phyloP scores from a whole-genome alignment of 1,284 basidiomycete genomes.

The Cutaneotrichosporon sp. region DNA sequence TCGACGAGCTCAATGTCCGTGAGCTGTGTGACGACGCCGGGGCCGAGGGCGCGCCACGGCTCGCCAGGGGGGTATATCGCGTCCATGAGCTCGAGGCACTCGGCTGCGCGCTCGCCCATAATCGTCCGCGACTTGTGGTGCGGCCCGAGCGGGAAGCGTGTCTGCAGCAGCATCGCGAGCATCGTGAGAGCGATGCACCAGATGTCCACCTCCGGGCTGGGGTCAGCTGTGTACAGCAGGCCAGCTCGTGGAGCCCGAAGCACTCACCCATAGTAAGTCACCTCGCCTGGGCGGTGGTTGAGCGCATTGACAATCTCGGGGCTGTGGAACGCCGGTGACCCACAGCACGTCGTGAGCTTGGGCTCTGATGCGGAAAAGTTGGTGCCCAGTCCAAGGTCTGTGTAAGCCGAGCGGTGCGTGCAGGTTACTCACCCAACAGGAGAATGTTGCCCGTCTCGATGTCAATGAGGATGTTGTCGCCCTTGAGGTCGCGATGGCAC shows the following conservation, averaged over 20 bases:
- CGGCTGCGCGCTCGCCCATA: conserved; percentile 56
- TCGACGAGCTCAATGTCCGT: conserved; percentile 29
- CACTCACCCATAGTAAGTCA: conserved; percentile 57
- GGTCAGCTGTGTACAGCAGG: too few species aligned
- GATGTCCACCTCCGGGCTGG: conserved; percentile 61
- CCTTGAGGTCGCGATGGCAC: conserved; percentile 62
- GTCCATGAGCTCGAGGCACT: conserved; percentile 54
- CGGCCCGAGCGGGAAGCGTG: conserved; percentile 59
- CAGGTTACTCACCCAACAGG: conserved; percentile 51
- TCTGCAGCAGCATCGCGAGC: conserved; percentile 57
- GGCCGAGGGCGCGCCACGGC: conserved; percentile 34
- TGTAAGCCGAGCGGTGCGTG: not conserved
- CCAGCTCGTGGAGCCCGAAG: too few species aligned
- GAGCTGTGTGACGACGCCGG: not conserved
- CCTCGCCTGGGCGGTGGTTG: conserved; percentile 55
- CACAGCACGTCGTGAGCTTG: conserved; percentile 62
- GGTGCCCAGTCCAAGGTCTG: conserved; percentile 61
- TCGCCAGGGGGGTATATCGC: conserved; percentile 43
- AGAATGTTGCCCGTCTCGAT: conserved; percentile 51
- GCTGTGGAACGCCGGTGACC: conserved; percentile 58
- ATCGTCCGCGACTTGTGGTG: conserved; percentile 55
- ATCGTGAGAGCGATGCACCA: conserved; percentile 62
- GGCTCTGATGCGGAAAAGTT: conserved; percentile 60
- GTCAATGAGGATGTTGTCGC: conserved; percentile 50
- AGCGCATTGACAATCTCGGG: conserved; percentile 60